These are phyloP conservation scores for Aspergillus cristatus DNA, from an alignment of 495 filamentous ascomycete genomes.

Conservation along the genomic window DNA sequence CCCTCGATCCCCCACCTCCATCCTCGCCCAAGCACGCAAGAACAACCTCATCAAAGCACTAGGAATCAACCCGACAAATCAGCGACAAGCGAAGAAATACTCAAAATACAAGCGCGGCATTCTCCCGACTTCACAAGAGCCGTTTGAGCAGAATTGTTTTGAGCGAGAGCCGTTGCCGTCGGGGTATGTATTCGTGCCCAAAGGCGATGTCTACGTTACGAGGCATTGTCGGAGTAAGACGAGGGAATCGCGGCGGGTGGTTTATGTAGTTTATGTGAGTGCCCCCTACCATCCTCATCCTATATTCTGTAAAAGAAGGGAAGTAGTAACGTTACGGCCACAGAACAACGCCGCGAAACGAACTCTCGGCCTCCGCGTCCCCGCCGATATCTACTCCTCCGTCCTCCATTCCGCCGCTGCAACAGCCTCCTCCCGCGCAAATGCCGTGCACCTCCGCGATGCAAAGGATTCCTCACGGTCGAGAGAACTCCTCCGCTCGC, in stretches of 20 bases:
- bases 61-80: conserved; percentile 1
- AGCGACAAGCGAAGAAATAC: conserved; percentile 6
- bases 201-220: conserved; percentile 43
- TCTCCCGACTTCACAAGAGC: conserved; percentile 10
- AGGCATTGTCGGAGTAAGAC: conserved; percentile 38
- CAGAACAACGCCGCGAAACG: conserved; percentile 26
- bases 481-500: conserved; percentile 19
- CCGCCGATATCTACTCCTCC: conserved; percentile 22
- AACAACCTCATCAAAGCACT: conserved; percentile 2
- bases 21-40: conserved; percentile 5
- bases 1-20: conserved; percentile 6
- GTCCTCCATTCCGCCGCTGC: conserved; percentile 22
- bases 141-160: conserved; percentile 25
- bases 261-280: conserved; percentile 39
- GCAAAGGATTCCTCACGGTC: conserved; percentile 22
- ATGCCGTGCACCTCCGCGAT: conserved; percentile 28
- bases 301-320: too few species aligned
- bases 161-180: conserved; percentile 13
- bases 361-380: conserved; percentile 38
- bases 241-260: conserved; percentile 25
- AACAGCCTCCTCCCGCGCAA: conserved; percentile 32
- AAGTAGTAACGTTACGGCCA: conserved; percentile 6
- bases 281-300: not conserved
- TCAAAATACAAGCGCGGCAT: conserved; percentile 3
- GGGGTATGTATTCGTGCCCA: conserved; percentile 41